Percentiles rank a stretch among this genome's conserved stretches.
phyloP scores from a whole-genome alignment of 1,284 basidiomycete genomes.

The Boletus smithii region DNA sequence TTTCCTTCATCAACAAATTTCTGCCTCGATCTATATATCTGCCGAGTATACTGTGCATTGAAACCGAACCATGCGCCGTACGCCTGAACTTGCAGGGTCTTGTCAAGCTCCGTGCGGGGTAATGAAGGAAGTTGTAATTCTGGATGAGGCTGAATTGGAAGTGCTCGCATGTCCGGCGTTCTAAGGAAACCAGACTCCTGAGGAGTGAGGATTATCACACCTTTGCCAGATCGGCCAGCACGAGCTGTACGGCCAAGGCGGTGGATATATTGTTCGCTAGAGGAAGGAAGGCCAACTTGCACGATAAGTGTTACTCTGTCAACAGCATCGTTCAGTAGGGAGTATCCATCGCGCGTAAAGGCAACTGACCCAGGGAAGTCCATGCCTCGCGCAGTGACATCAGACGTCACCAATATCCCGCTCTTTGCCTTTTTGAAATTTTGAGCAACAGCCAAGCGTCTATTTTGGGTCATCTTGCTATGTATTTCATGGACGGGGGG shows the following conservation, averaged over 20 bases:
- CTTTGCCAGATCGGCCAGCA: conserved; percentile 67
- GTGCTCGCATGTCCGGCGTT: conserved; percentile 38
- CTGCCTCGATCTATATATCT: conserved; percentile 41
- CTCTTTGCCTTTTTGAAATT: conserved; percentile 46
- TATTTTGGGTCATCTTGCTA: conserved; percentile 43
- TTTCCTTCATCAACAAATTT: conserved; percentile 45
- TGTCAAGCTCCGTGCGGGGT: conserved; percentile 31
- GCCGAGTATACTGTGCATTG: conserved; percentile 47
- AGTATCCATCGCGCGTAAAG: conserved; percentile 46
- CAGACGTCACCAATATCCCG: conserved; percentile 77
- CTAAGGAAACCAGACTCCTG: conserved; percentile 55
- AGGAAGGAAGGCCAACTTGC: conserved; percentile 75
- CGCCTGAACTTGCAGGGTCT: conserved; percentile 45
- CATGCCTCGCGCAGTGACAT: conserved; percentile 89
- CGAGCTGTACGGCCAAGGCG: conserved; percentile 90
- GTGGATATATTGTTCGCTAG: conserved; percentile 84
- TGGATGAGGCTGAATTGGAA: conserved; percentile 39
- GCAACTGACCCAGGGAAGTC: conserved; percentile 76
- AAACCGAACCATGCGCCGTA: conserved; percentile 61
- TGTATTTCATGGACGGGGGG: conserved; percentile 47
- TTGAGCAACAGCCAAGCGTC: conserved; percentile 47
- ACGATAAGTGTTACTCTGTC: conserved; percentile 55
- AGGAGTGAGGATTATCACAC: conserved; percentile 56
- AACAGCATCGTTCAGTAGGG: conserved; percentile 7
- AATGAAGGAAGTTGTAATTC: conserved; percentile 24